Evolutionary conservation across 2,329 filamentous ascomycete species (phyloP), one percentile per base, ranked within the genome.

Genomic region (Alternaria tenuissima): DNA sequence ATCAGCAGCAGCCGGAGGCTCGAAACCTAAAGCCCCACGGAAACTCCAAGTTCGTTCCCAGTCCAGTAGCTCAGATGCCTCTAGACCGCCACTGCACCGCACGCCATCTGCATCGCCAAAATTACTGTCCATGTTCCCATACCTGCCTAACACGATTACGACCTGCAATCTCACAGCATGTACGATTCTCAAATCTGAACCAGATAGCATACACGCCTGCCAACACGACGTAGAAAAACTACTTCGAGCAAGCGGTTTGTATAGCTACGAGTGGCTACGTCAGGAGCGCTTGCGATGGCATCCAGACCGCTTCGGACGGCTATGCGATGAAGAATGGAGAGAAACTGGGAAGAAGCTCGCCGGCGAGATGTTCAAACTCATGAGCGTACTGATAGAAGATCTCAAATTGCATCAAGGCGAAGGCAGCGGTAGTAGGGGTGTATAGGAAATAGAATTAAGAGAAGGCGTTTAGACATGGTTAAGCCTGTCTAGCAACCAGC

Each of bases 311-410:
- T 78, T 78, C 60, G 76, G 74, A 12, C 46, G 75, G 32, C 32
- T 78, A 36, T 78, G 76, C 26, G 71, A 70, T 16, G 74, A 72
- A 46, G 52, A 59, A 7, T 78, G 66, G 63, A 69, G 74, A 39
- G 76, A 77, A 51, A 62, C 57, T 28, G 76, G 76, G 26, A 68
- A 63, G 52, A 73, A 62, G 49, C 56, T 76, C 63, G 72, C 72
- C 1, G 76, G 74, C 26, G 76, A 78, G 61, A 77, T 78, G 74
- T 78, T 76, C 34, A 78, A 78, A 61, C 64, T 75, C 39, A 68
- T 77, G 22, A 73, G 74, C 55, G 64, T 54, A 6, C 52, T 78
- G 54, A 73, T 78, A 48, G 68, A 63, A 38, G 71, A 76, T 34
- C 24, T 71, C 18, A 64, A 65, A 24, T n/a, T 14, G 30, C 34